Evolutionary conservation across 1,284 basidiomycete genomes (phyloP), one percentile per base, ranked within the genome.

Genomic region (Tylopilus orsonianus): DNA sequence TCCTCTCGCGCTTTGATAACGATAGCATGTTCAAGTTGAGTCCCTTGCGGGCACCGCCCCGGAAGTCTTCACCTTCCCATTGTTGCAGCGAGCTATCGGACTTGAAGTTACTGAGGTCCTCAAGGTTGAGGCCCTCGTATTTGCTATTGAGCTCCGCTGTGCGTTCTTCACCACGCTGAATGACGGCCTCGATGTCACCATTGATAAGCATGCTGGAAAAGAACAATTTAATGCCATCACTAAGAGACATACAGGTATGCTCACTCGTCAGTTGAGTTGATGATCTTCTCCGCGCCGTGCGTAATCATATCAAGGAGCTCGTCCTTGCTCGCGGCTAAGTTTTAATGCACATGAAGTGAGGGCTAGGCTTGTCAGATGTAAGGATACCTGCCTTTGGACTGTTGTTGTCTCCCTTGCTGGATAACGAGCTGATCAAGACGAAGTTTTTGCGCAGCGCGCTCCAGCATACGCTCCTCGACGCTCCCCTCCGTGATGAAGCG

Each of bases 221-320:
- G 16, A n/a, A 23, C 2, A 19, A 44, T 0, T 51, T 18, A 45
- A 37, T 3, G 13, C 46, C 13, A 24, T 37, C 22, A 0, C 46
- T 16, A 1, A 29, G 16, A 40, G 12, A 22, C 9, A 16, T 1
- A 4, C 29, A 2, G 14, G 5, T 7, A 1, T 16, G 71, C 83
- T 53, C 57, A 87, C 84, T 82, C 77, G 3, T 84, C 81, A 0
- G 64, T 71, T 18, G 83, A 76, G 64, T 88, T 95, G 69, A 98
- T 96, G 54, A 99, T 98, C 70, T 93, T 90, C 66, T 99, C 95
- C 0, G 95, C 96, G 18, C 97, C 97, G 65, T 97, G 94, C 19
- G 96, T 88, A 56, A 99, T 99, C 93, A 99, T 99, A 63, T 98
- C 95, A 18, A 98, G 75, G 13, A 99, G 75, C 52, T 99, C 97